Evolutionary conservation across 1,139 yeast genomes (phyloP), one percentile per base, ranked within the genome.

Genomic region (Candida pseudocylindracea): DNA sequence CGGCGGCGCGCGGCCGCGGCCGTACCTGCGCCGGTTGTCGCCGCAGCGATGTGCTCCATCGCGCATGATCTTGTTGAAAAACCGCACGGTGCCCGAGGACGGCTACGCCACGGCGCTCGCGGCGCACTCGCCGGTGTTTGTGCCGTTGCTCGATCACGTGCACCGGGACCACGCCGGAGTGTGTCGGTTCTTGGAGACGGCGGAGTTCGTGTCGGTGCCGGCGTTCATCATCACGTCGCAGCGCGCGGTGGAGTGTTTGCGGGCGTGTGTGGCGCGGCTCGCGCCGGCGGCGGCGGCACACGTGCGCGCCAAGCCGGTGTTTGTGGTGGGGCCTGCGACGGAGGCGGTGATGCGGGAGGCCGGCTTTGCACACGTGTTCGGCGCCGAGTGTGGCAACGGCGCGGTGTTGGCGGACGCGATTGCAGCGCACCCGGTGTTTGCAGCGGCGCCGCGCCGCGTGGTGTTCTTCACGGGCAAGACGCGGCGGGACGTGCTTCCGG

Each of bases 311-410:
- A 70, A 68, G 42, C 63, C 72, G 0, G 74, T 74, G 0, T 88
- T 73, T 44, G 81, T 95, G 0, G 95, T 88, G 7, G 96, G 96
- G 0, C 94, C 94, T 1, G 88, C 94, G 0, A 85, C 96, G 0
- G 64, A 62, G 20, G 55, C 57, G 13, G 69, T 75, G n/a, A 51
- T 85, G 12, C 40, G 47, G 4, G 54, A 58, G 6, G 53, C 70
- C 26, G 94, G 94, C 1, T 85, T 83, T 45, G 45, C 38, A 1
- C 63, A 71, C 38, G 64, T 88, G 0, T 53, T 69, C 37, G 95
- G 95, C 3, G 93, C 85, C 1, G 49, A 47, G 2, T 81, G 93
- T 2, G 96, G 96, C 0, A 83, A 81, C 47, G 95, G 95, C 1
- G 53, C 62, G 7, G 57, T 64, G 2, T 51, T 88, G 30, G 71